Evolutionary conservation across 805 yeast species (phyloP).

Genomic region (Teunomyces panamensis): DNA sequence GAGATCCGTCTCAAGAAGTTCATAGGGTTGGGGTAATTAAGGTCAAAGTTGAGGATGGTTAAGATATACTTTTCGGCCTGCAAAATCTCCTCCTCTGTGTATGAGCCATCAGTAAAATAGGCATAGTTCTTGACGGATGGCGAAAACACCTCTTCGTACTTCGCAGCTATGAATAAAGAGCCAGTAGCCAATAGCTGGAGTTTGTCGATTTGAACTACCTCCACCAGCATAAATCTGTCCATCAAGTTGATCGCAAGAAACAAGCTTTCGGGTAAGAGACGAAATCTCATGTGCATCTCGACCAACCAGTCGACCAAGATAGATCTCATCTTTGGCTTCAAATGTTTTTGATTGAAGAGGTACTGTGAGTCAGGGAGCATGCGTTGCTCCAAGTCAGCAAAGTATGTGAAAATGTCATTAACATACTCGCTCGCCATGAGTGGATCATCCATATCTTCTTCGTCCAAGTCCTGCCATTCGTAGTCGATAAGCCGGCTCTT

Average conservation of each 20-base stretch:
- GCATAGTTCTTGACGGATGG: slow-evolving; percentile 86
- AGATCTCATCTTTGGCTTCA: slow-evolving; percentile 81
- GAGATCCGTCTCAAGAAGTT: slow-evolving; percentile 85
- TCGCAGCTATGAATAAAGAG: slow-evolving; percentile 83
- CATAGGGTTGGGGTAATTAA: slow-evolving; percentile 86
- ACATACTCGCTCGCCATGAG: slow-evolving; percentile 93
- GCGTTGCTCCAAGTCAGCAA: slow-evolving; percentile 66
- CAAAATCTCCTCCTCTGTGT: slow-evolving; percentile 74
- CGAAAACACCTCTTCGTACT: slow-evolving; percentile 86
- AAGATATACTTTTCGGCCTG: slow-evolving; percentile 80
- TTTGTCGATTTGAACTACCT: slow-evolving; percentile 71
- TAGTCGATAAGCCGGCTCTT: slow-evolving; percentile 41
- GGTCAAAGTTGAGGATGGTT: slow-evolving; percentile 66
- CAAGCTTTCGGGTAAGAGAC: slow-evolving; percentile 81
- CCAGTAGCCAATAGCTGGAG: slow-evolving; percentile 86
- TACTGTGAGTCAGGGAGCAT: slow-evolving; percentile 76
- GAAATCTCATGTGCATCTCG: slow-evolving; percentile 80
- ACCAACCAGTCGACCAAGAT: slow-evolving; percentile 93
- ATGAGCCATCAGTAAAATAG: slow-evolving; percentile 83
- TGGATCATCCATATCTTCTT: slow-evolving; percentile 65
- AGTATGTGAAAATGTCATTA: slow-evolving; percentile 76
- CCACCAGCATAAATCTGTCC: slow-evolving; percentile 81
- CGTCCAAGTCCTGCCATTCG: slow-evolving; percentile 72
- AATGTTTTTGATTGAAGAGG: slow-evolving; percentile 57
- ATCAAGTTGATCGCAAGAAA: slow-evolving; percentile 78